These are phyloP conservation scores for Monosporascus sp. DNA, from an alignment of 2,329 filamentous ascomycete genomes.

Conservation along the genomic window DNA sequence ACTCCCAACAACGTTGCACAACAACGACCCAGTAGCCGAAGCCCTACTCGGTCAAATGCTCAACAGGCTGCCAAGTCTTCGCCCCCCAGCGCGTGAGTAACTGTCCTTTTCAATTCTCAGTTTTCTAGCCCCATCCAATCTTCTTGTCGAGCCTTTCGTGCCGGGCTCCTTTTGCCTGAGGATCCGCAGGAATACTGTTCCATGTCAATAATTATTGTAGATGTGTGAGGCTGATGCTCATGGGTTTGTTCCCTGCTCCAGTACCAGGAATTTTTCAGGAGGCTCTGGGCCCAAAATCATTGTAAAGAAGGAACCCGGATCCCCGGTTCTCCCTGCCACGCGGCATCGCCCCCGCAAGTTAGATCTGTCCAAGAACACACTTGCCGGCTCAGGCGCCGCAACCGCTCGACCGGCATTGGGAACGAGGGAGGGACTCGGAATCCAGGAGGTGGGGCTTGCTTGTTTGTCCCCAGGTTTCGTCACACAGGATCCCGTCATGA, in stretches of 20 bases:
- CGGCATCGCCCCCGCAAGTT: slow-evolving; percentile 72
- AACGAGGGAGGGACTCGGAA: slow-evolving; percentile 70
- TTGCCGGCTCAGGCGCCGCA: slow-evolving; percentile 44
- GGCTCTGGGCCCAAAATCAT: slow-evolving; percentile 66
- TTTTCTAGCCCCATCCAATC: slow-evolving; percentile 11
- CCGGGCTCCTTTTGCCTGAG: slow-evolving; percentile 3
- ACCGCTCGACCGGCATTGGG: slow-evolving; percentile 73
- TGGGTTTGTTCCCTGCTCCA: slow-evolving; percentile 26
- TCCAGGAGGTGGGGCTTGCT: slow-evolving; percentile 89
- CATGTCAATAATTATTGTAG: too few species aligned
- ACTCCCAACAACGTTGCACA: slow-evolving; percentile 16
- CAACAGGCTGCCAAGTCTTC: slow-evolving; percentile 45
- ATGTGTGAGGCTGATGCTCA: slow-evolving; percentile 2
- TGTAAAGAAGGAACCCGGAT: slow-evolving; percentile 94
- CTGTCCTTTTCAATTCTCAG: slow-evolving; percentile 7
- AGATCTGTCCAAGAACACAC: slow-evolving; percentile 64
- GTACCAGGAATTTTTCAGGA: slow-evolving; percentile 49
- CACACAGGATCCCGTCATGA: slow-evolving; percentile 94
- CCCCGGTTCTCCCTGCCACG: slow-evolving; percentile 70
- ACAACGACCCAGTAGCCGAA: slow-evolving; percentile 49
- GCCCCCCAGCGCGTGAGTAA: slow-evolving; percentile 54
- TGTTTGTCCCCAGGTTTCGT: slow-evolving; percentile 94
- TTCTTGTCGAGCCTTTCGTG: slow-evolving; percentile 11
- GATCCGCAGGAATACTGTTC: too few species aligned
- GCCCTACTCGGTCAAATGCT: slow-evolving; percentile 38